Base-by-base conservation (phyloP, 345 rosid genomes). In the Clausena lansium region DNA sequence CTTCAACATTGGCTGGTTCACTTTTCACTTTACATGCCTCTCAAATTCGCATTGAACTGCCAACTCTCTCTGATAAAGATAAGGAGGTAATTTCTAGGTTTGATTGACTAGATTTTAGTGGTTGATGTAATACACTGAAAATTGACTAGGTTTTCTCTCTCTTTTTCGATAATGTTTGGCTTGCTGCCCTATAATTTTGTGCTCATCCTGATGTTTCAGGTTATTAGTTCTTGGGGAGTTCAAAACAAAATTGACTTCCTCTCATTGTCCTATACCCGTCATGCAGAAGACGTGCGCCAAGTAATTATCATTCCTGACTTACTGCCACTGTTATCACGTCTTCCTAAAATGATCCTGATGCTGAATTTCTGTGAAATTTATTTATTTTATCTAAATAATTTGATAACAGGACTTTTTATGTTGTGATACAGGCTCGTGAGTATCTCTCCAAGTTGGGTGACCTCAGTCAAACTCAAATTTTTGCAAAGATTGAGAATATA, bases 261-360 rank as follows among this genome's bases (percentile, higher is more conserved):
- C 70, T 96, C 99, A 10, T 81, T 96, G 85, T 96, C 99, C 14
- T 96, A 91, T 59, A 93, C 98, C 28, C 87, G 97, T 30, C 95
- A 93, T 87, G 98, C 99, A 7, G 97, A 96, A 81, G 99, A 96
- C 83, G 98, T 96, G 75, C 97, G 99, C 81, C 91, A 86, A 33
- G 99, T 96, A 75, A 81, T 83, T 70, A 2, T 32, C 17, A 0
- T 20, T 52, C 62, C 33, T 63, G 7, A 24, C 59, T 67, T 50
- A 70, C 1, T 61, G 35, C 76, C 27, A 57, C 63, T 63, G 50
- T 4, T 77, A 9, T 50, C 20, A 65, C 55, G 5, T 32, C 25
- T 30, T 73, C 55, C 22, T 47, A 10, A 20, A 25, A 15, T 65
- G 7, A 14, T 60, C 19, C 22, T 30, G 7, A 19, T 22, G 59